Evolutionary conservation across 495 filamentous ascomycete genomes (phyloP).

Genomic region (Daldinia concentrica): DNA sequence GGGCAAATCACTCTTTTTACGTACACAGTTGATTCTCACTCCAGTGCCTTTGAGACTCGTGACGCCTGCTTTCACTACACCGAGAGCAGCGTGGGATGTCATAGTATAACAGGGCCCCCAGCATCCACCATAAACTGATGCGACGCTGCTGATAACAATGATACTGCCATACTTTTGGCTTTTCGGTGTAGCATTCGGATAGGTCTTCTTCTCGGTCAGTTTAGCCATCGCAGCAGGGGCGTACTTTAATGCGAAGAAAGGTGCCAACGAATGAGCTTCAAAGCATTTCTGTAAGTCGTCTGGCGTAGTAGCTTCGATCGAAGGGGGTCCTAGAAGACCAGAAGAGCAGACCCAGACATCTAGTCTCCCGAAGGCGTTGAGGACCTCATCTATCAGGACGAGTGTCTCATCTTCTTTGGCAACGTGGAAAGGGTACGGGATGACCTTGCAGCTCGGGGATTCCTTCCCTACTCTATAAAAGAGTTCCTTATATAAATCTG

Average conservation of each 20-base stretch:
- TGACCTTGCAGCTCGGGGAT: conserved; percentile 64
- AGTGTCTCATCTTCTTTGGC: conserved; percentile 67
- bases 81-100: conserved; percentile 65
- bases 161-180: conserved; percentile 66
- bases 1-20: neutral
- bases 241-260: conserved; percentile 71
- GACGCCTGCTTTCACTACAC: conserved; percentile 66
- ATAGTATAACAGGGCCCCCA: conserved; percentile 69
- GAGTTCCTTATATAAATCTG: conserved; percentile 39
- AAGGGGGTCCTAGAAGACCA: conserved; percentile 64
- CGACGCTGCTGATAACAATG: conserved; percentile 64
- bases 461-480: conserved; percentile 48
- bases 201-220: conserved; percentile 58
- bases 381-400: conserved; percentile 66
- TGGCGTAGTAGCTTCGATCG: conserved; percentile 63
- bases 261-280: conserved; percentile 65
- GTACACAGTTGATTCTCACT: conserved; percentile 64
- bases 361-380: conserved; percentile 66
- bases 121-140: conserved; percentile 65
- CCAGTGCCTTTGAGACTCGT: conserved; percentile 66
- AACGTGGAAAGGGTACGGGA: conserved; percentile 65
- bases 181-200: conserved; percentile 69
- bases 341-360: conserved; percentile 69
- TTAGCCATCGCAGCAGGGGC: conserved; percentile 70
- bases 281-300: conserved; percentile 63